Percentiles rank a stretch among this genome's conserved stretches.
Evolutionary conservation across 1,139 yeast genomes (phyloP).

Genomic region (Insectozyma bohioensis): DNA sequence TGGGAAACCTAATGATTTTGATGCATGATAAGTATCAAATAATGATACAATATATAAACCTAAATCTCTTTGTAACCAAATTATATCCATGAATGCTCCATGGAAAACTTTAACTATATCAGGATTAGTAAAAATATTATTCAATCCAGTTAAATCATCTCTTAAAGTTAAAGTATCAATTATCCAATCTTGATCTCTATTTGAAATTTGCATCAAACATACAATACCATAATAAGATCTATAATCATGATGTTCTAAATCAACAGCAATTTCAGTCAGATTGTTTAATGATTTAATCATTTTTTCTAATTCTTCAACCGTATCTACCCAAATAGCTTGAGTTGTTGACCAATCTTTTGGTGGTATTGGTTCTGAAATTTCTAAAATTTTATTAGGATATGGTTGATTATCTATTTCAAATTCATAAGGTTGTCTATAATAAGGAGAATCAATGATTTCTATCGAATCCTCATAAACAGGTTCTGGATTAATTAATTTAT

Average conservation of each 20-base stretch:
- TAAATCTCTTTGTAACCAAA: slow-evolving; percentile 94
- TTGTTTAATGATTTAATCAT: slow-evolving; percentile 56
- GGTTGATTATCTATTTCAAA: slow-evolving; percentile 70
- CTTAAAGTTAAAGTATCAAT: slow-evolving; percentile 76
- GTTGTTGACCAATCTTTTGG: slow-evolving; percentile 67
- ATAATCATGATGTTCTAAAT: slow-evolving; percentile 94
- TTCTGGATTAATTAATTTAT: slow-evolving; percentile 34
- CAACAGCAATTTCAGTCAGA: slow-evolving; percentile 80
- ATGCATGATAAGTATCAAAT: slow-evolving; percentile 92
- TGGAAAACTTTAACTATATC: slow-evolving; percentile 82
- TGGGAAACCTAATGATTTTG: slow-evolving; percentile 74
- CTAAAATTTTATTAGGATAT: slow-evolving; percentile 62
- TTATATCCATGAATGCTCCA: slow-evolving; percentile 96
- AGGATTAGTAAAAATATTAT: slow-evolving; percentile 80
- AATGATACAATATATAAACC: slow-evolving; percentile 88
- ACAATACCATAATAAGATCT: slow-evolving; percentile 89
- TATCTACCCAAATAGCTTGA: slow-evolving; percentile 71
- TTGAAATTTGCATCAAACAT: slow-evolving; percentile 90
- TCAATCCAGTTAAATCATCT: slow-evolving; percentile 66
- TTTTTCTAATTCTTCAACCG: slow-evolving; percentile 44
- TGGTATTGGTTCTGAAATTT: slow-evolving; percentile 49
- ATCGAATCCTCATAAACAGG: slow-evolving; percentile 32
- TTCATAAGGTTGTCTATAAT: slow-evolving; percentile 80
- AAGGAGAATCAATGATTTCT: slow-evolving; percentile 49
- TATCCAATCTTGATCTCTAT: slow-evolving; percentile 78